phyloP scores from a whole-genome alignment of 176 grass and related monocot genomes.

The Musa troglodytarum region DNA sequence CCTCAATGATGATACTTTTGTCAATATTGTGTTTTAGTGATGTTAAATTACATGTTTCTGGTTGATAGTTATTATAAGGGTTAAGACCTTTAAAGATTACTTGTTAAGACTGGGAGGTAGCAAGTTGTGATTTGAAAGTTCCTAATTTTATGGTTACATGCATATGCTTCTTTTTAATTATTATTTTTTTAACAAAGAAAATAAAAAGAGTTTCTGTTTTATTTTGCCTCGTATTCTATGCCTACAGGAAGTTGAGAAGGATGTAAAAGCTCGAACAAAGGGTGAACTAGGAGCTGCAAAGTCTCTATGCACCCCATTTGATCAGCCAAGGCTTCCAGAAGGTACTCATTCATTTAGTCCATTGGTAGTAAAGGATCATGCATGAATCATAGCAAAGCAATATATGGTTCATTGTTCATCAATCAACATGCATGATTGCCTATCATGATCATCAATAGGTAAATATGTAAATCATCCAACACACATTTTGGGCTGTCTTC shows the following conservation, averaged over 20 bases:
- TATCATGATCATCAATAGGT: too few species aligned
- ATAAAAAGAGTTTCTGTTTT: background rate
- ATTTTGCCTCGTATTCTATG: background rate
- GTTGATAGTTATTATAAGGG: background rate
- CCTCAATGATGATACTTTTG: too few species aligned
- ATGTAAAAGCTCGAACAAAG: constrained; percentile 59
- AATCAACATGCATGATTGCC: too few species aligned
- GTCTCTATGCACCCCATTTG: constrained; percentile 60
- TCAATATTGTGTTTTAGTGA: too few species aligned
- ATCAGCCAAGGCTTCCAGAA: constrained; percentile 50
- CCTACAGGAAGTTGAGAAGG: constrained; percentile 46
- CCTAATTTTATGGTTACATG: background rate
- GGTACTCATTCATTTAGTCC: constrained; percentile 25
- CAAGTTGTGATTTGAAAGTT: background rate
- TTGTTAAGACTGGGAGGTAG: background rate
- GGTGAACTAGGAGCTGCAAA: constrained; percentile 55
- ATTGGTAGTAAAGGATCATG: too few species aligned
- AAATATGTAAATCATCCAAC: too few species aligned
- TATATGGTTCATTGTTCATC: too few species aligned
- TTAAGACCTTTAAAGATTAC: background rate
- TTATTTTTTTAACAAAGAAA: too few species aligned
- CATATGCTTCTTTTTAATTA: background rate
- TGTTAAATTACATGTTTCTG: background rate
- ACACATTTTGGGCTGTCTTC: too few species aligned
- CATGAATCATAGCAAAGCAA: too few species aligned